Base-by-base conservation (phyloP, 208 protist genomes). In the Zelonia costaricensis region DNA sequence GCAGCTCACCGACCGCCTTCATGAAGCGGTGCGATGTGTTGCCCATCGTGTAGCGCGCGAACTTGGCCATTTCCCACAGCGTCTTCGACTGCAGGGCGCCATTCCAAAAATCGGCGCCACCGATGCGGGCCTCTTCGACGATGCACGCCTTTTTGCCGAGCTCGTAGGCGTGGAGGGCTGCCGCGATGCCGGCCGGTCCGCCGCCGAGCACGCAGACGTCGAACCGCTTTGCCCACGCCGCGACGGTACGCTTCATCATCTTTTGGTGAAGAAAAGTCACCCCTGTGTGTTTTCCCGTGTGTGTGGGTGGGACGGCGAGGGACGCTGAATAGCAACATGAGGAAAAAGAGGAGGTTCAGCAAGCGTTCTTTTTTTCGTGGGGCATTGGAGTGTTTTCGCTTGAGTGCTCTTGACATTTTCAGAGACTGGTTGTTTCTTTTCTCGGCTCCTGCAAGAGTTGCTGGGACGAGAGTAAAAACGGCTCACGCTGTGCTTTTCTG, bases 1-100 rank as follows among this genome's bases (percentile, higher is more conserved):
- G 88, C 31, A 90, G 57, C n/a, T 82, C 60, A 18, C 71, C 60
- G 13, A 70, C 56, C 4, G 63, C 48, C 23, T 82, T 88, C 55
- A 92, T 63, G 43, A 91, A 86, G 12, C 85, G 84, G 44, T 69
- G 39, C 1, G 80, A 72, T 8, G 74, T 77, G 9, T 76, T 45
- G 10, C 79, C 80, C 43, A 69, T 69, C 35, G 88, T 70, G 22
- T 86, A 62, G 16, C 76, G 74, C 22, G 79, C 74, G 48, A 93
- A 92, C 47, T 94, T 93, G 3, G 92, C 74, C 86, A 97, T 92
- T 72, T 97, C 86, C 89, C 92, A 97, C 20, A 95, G 61, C 7
- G 87, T 95, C 44, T 97, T 97, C 4, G 86, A 94, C 49, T 94
- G 85, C 42, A 97, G 59, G 8, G 92, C 85, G 3, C 92, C 92